Evolutionary conservation across 192 early-diverging fungal genomes (phyloP).

Genomic region (Martensiomyces pterosporus): DNA sequence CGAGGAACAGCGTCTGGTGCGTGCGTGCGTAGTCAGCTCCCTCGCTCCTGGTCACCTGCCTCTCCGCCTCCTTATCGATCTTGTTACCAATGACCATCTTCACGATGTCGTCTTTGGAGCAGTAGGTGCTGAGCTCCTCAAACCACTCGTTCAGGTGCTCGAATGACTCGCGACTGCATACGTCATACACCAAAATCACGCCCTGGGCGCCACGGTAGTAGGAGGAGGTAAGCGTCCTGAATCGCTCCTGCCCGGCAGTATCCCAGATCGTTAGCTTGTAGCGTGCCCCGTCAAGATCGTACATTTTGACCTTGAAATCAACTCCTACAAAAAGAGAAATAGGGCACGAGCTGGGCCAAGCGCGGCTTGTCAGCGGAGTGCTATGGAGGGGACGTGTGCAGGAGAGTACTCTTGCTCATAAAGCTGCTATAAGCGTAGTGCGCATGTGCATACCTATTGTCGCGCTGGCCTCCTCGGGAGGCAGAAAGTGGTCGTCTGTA

Average conservation of each 20-base stretch:
- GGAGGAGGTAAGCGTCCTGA: slow-evolving; percentile 92
- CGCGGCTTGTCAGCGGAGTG: too few species aligned
- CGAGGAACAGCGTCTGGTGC: slow-evolving; percentile 90
- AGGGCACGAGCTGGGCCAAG: too few species aligned
- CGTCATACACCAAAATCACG: slow-evolving; percentile 98
- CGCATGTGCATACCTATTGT: slow-evolving; percentile 66
- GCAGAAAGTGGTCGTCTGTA: slow-evolving; percentile 89
- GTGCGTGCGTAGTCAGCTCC: slow-evolving; percentile 87
- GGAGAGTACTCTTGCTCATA: too few species aligned
- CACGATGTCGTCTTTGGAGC: slow-evolving; percentile 79
- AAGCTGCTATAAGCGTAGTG: too few species aligned
- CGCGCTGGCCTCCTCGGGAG: slow-evolving; percentile 86
- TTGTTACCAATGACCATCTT: slow-evolving; percentile 99
- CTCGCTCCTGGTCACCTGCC: slow-evolving; percentile 73
- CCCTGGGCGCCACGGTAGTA: slow-evolving; percentile 99
- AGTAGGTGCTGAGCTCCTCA: slow-evolving; percentile 90
- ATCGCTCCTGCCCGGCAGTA: slow-evolving; percentile 98
- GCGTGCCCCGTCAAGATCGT: slow-evolving; percentile 74
- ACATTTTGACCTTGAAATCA: slow-evolving; percentile 95
- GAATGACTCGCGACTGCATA: slow-evolving; percentile 89
- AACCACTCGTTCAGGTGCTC: slow-evolving; percentile 93
- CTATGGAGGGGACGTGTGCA: too few species aligned
- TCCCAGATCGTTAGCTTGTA: slow-evolving; percentile 99
- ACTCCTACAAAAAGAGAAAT: too few species aligned
- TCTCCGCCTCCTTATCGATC: slow-evolving; percentile 80